Evolutionary conservation across 1,284 basidiomycete species (phyloP).

Genomic region (Kwoniella shivajii): DNA sequence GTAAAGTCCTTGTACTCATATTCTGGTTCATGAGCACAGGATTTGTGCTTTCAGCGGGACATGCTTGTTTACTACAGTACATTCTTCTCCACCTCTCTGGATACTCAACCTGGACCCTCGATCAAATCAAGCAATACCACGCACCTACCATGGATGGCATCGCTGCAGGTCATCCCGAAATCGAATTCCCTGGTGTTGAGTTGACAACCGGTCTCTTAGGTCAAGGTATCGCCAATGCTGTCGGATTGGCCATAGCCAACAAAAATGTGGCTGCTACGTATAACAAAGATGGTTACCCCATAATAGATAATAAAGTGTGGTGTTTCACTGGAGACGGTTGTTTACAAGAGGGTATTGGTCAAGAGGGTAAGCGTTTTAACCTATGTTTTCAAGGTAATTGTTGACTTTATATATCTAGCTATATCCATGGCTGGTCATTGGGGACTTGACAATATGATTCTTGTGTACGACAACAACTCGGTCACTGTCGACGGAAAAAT

Average conservation of each 20-base stretch:
- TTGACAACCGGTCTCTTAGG: conserved; percentile 44
- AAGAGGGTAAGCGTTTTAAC: conserved; percentile 36
- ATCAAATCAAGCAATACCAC: conserved; percentile 49
- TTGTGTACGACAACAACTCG: conserved; percentile 52
- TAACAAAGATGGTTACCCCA: conserved; percentile 41
- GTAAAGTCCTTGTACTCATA: not conserved
- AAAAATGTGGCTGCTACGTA: conserved; percentile 45
- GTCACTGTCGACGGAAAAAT: conserved; percentile 53
- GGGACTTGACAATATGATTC: conserved; percentile 50
- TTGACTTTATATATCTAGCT: conserved; percentile 20
- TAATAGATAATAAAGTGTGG: conserved; percentile 47
- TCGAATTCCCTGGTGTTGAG: conserved; percentile 40
- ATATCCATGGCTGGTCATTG: conserved; percentile 52
- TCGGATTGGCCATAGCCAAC: conserved; percentile 48
- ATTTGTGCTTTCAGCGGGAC: conserved; percentile 52
- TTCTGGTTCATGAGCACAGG: conserved; percentile 12
- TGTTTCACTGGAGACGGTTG: conserved; percentile 54
- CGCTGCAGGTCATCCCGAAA: conserved; percentile 50
- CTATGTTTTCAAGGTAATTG: not conserved
- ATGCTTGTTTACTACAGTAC: conserved; percentile 51
- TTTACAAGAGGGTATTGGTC: conserved; percentile 53
- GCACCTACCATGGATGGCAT: conserved; percentile 37
- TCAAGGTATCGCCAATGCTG: conserved; percentile 49
- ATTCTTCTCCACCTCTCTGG: conserved; percentile 51
- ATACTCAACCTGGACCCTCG: conserved; percentile 47